Base-by-base conservation (phyloP, 148 eudicot species). In the Fallopia convolvulus region DNA sequence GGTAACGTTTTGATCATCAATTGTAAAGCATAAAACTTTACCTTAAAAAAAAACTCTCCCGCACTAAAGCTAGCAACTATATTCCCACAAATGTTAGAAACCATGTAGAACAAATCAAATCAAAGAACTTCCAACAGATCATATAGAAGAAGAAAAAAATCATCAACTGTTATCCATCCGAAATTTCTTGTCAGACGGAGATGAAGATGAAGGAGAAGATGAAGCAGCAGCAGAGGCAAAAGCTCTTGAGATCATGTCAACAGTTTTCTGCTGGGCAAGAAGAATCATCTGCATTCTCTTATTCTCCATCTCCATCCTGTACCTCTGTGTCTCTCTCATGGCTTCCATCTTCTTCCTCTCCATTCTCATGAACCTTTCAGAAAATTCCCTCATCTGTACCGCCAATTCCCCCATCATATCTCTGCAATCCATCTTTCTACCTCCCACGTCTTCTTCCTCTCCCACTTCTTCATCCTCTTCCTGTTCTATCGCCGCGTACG, bases 271-370 rank as follows among this genome's bases (percentile, higher is more conserved):
- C 46, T 89, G 93, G 5, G 90, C 84, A 21, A 83, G 85, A 32
- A 79, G 58, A 63, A 91, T 88, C 96, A 91, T 91, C 76, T 91
- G 86, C 81, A 83, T 85, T 81, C 87, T 82, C 89, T 86, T 91
- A 75, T 82, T 89, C 87, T 92, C 97, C 97, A 92, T 90, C 80
- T 92, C 94, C 88, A 88, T 83, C 60, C 88, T 55, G 39, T 72
- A 75, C 77, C 84, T 88, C 79, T 88, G 83, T 1, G 81, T 87
- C 53, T 90, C 93, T 77, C 85, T 83, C 88, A 90, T 88, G 85
- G 91, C 83, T 77, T 92, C 95, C 80, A 93, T 80, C 84, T 90
- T 93, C 83, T 81, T 85, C 79, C 72, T 83, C 89, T 93, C 98
- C 85, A 91, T 76, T 71, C 32, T 84, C 78, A 93, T 84, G 76